phyloP scores from a whole-genome alignment of 768 basidiomycete genomes.

The Daedalea quercina region DNA sequence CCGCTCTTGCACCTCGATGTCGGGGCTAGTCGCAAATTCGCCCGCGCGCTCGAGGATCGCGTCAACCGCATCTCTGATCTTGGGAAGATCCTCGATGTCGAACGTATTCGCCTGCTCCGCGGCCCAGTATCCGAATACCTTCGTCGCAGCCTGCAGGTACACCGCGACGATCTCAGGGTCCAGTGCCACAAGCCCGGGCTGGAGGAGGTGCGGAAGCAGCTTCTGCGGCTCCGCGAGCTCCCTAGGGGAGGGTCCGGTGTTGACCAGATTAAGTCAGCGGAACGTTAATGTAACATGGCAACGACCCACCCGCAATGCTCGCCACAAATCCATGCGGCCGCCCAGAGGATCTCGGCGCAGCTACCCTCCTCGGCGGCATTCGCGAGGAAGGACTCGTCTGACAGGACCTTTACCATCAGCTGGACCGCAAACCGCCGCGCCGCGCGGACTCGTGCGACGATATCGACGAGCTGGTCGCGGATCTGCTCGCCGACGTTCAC shows the following conservation, averaged over 20 bases:
- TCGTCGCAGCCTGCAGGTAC: conserved; percentile 77
- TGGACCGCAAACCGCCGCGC: conserved; percentile 76
- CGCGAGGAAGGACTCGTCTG: conserved; percentile 67
- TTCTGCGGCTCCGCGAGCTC: conserved; percentile 76
- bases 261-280: neutral
- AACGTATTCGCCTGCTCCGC: conserved; percentile 71
- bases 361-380: conserved; percentile 63
- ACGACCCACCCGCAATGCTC: conserved; percentile 80
- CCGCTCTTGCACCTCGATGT: conserved; percentile 91
- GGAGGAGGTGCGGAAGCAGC: conserved; percentile 62
- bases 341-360: conserved; percentile 85
- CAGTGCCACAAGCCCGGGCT: conserved; percentile 49
- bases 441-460: conserved; percentile 74
- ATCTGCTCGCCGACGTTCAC: conserved; percentile 75
- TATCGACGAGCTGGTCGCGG: conserved; percentile 79
- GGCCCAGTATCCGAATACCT: conserved; percentile 84
- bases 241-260: conserved; percentile 29
- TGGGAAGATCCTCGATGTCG: conserved; percentile 63
- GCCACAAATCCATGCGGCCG: conserved; percentile 94
- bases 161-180: conserved; percentile 63
- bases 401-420: conserved; percentile 75
- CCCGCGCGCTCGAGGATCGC: conserved; percentile 51
- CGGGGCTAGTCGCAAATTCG: conserved; percentile 50
- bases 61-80: conserved; percentile 59
- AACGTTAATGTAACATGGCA: neutral